These are phyloP conservation scores for Kewa caespitosa DNA, from an alignment of 179 eudicot genomes.

Conservation along the genomic window DNA sequence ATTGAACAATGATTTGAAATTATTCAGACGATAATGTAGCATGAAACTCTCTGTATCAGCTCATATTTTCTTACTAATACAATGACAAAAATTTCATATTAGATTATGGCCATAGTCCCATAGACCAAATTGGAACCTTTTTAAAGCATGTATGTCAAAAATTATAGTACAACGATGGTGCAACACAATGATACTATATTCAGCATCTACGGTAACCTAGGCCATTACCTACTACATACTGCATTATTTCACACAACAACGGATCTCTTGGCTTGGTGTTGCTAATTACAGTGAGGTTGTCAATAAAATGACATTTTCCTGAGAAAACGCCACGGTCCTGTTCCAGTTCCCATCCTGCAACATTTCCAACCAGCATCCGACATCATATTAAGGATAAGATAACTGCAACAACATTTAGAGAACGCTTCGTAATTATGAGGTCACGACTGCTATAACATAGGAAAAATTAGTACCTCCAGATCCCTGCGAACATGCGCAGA, in stretches of 20 bases:
- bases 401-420: not conserved
- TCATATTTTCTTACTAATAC: no score
- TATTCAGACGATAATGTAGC: no score
- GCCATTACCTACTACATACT: not conserved
- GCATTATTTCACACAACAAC: not conserved
- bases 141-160: no score
- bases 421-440: no score
- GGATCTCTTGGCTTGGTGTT: not conserved
- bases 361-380: not conserved
- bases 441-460: not conserved
- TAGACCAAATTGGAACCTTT: no score
- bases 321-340: slow-evolving; percentile 91
- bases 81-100: no score
- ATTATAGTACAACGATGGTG: not conserved
- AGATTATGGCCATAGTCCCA: no score
- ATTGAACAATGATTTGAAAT: no score
- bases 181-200: not conserved
- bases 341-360: slow-evolving; percentile 81
- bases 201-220: not conserved
- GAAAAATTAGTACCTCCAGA: slow-evolving; percentile 65
- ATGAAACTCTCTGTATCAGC: no score
- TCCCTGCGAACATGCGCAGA: slow-evolving; percentile 75
- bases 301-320: slow-evolving; percentile 30
- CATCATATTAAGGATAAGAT: not conserved
- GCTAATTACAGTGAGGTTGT: not conserved